These are phyloP conservation scores for Boletus reticuloceps DNA, from an alignment of 768 basidiomycete genomes.

Conservation along the genomic window DNA sequence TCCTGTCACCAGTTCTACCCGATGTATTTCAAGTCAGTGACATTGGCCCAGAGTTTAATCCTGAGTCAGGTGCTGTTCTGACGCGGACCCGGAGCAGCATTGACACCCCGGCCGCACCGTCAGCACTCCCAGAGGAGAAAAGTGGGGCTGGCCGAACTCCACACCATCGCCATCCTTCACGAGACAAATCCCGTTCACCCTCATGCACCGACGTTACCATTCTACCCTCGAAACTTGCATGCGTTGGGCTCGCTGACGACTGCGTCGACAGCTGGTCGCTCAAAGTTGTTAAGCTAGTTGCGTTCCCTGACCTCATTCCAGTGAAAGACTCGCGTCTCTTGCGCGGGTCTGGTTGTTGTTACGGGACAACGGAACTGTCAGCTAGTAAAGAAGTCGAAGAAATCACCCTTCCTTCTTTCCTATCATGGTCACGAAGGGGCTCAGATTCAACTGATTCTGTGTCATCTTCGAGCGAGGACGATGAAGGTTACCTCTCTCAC, in stretches of 20 bases:
- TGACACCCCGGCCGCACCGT: conserved; percentile 27
- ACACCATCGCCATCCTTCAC: conserved; percentile 19
- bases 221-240: conserved; percentile 69
- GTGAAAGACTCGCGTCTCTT: conserved; percentile 11
- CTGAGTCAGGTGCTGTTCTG: conserved; percentile 43
- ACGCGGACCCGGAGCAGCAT: conserved; percentile 46
- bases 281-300: conserved; percentile 75
- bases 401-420: conserved; percentile 19
- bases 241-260: conserved; percentile 72
- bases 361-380: background rate
- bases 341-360: background rate
- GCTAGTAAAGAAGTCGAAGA: conserved; percentile 7
- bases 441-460: conserved; percentile 26
- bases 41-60: conserved; percentile 27
- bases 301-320: conserved; percentile 71
- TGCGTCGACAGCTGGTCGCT: conserved; percentile 68
- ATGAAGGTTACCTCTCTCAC: conserved; percentile 58
- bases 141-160: background rate
- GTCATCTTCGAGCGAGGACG: conserved; percentile 37
- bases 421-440: conserved; percentile 20
- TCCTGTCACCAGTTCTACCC: conserved; percentile 32
- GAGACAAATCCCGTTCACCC: conserved; percentile 50
- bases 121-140: conserved; percentile 8
- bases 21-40: conserved; percentile 30
- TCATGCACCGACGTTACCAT: conserved; percentile 57